A percentile compares a stretch with the other conserved stretches of the same genome.
These are phyloP conservation scores for Urochloa ruziziensis DNA, from an alignment of 176 grass and related monocot species.

Conservation along the genomic window DNA sequence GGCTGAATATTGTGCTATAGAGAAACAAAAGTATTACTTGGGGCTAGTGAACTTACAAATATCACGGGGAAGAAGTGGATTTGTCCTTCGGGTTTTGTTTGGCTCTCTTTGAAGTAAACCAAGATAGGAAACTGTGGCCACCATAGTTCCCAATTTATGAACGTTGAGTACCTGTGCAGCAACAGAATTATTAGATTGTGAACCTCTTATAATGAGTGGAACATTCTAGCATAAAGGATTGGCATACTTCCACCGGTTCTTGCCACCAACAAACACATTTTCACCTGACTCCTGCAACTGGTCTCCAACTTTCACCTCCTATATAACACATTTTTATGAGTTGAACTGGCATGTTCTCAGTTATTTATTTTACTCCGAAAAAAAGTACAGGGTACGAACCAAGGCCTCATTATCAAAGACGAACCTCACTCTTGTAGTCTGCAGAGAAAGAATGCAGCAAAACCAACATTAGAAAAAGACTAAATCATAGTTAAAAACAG, in stretches of 20 bases:
- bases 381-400: conserved; percentile 54
- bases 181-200: not conserved
- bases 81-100: conserved; percentile 87
- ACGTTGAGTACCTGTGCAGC: conserved; percentile 67
- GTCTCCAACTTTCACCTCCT: conserved; percentile 87
- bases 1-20: not conserved
- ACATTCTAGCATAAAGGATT: not conserved
- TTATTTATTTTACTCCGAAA: not conserved
- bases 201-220: not conserved
- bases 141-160: conserved; percentile 94
- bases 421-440: conserved; percentile 91
- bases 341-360: too few species aligned
- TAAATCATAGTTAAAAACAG: not conserved
- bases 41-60: conserved; percentile 53
- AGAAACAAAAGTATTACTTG: not conserved
- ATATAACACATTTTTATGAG: not conserved
- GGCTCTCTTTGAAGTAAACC: conserved; percentile 96
- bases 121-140: conserved; percentile 80
- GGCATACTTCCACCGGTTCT: conserved; percentile 90
- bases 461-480: not conserved
- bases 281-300: conserved; percentile 75
- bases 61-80: conserved; percentile 97
- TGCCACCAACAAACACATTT: conserved; percentile 95
- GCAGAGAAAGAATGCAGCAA: conserved; percentile 32
- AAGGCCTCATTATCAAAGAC: conserved; percentile 87